Conservation (phyloP, 106 monocot species). For the Chionographis japonica region DNA sequence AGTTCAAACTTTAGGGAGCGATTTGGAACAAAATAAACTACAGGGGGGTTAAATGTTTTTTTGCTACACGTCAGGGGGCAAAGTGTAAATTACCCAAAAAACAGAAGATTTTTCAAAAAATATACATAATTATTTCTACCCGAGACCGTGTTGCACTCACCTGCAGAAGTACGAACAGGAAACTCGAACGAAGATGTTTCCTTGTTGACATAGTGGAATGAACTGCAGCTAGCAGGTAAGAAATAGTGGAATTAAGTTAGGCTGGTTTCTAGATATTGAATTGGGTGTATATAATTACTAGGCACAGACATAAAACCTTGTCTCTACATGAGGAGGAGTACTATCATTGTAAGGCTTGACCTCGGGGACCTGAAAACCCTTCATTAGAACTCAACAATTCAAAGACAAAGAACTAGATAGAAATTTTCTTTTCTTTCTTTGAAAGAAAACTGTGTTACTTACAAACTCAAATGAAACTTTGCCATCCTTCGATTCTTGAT, state of each 20-base stretch:
- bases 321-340: slow-evolving; percentile 20
- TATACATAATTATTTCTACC: slow-evolving; percentile 11
- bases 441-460: neutral
- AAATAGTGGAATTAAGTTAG: neutral
- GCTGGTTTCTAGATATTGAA: neutral
- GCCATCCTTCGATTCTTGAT: slow-evolving; percentile 11
- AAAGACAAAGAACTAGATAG: neutral
- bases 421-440: neutral
- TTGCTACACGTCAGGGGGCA: too few relatives aligned
- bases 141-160: neutral
- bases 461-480: slow-evolving; percentile 38
- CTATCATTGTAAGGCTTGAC: slow-evolving; percentile 14
- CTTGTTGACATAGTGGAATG: neutral
- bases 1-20: too few relatives aligned
- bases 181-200: slow-evolving; percentile 25
- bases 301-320: slow-evolving; percentile 18
- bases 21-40: too few relatives aligned
- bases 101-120: neutral
- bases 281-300: neutral
- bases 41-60: too few relatives aligned
- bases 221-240: slow-evolving; percentile 12
- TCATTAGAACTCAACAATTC: neutral
- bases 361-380: slow-evolving; percentile 19
- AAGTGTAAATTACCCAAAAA: neutral
- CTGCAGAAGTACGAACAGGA: slow-evolving; percentile 21